phyloP scores from a whole-genome alignment of 768 basidiomycete genomes.

The Boletellus emodensis region DNA sequence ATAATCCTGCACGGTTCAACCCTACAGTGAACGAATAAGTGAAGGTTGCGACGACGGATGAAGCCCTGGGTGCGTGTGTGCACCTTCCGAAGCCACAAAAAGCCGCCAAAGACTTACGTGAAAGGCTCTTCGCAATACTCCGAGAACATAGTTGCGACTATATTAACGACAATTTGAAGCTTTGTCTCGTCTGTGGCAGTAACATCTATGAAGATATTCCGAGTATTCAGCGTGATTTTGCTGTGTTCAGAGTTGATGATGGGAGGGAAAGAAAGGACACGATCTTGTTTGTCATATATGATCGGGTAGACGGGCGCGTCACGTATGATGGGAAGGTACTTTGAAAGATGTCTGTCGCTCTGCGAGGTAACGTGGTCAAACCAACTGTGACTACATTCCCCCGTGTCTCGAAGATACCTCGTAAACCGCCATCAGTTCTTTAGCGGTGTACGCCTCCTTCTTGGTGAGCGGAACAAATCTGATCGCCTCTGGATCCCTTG shows the following conservation, averaged over 20 bases:
- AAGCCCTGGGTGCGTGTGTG: not conserved
- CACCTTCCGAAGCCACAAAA: not conserved
- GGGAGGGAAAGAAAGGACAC: conserved; percentile 93
- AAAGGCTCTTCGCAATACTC: conserved; percentile 92
- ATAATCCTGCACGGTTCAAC: conserved; percentile 91
- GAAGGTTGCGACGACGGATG: not conserved
- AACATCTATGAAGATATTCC: conserved; percentile 93
- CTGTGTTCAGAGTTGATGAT: conserved; percentile 98
- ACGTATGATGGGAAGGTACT: conserved; percentile 88
- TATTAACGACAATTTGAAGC: conserved; percentile 91
- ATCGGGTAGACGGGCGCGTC: conserved; percentile 96
- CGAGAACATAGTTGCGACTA: conserved; percentile 95
- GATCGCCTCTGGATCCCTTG: conserved; percentile 79
- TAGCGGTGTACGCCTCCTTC: conserved; percentile 72
- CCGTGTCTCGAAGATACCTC: conserved; percentile 55
- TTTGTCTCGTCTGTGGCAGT: conserved; percentile 98
- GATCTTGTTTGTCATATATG: conserved; percentile 88
- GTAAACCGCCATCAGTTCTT: conserved; percentile 89
- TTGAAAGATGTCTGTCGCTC: conserved; percentile 88
- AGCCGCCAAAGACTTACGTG: conserved; percentile 54
- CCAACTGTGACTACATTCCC: not conserved
- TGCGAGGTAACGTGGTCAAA: conserved; percentile 28
- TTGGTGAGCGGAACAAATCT: conserved; percentile 88
- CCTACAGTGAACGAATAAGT: conserved; percentile 37
- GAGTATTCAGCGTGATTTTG: conserved; percentile 92